phyloP scores from a whole-genome alignment of 306 rosid species.

The Cyamopsis tetragonoloba region DNA sequence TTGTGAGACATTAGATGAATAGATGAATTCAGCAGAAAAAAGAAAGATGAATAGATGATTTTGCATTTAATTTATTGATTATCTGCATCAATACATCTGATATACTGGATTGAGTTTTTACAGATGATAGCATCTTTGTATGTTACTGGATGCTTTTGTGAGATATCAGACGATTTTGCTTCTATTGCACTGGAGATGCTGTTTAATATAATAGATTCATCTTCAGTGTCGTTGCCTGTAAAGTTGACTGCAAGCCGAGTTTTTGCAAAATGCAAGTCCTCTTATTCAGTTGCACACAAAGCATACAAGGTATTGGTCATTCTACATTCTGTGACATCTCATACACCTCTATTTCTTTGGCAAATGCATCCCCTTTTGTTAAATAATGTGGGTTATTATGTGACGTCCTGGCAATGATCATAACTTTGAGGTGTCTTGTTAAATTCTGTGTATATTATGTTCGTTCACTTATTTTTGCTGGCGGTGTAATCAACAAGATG shows the following conservation, averaged over 20 bases:
- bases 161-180: conserved; percentile 78
- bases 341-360: background rate
- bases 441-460: background rate
- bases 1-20: conserved; percentile 72
- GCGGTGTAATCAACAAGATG: background rate
- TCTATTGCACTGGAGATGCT: conserved; percentile 59
- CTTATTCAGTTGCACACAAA: conserved; percentile 50
- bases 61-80: too few relatives aligned
- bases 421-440: too few relatives aligned
- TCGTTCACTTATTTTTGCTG: background rate
- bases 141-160: conserved; percentile 83
- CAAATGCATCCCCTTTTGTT: background rate
- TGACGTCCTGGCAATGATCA: background rate
- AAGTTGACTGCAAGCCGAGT: conserved; percentile 56
- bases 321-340: conserved; percentile 11
- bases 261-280: conserved; percentile 60
- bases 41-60: too few relatives aligned
- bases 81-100: conserved; percentile 14
- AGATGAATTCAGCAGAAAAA: too few relatives aligned
- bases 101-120: conserved; percentile 12
- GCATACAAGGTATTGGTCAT: conserved; percentile 60
- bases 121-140: conserved; percentile 75
- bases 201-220: conserved; percentile 47
- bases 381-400: background rate
- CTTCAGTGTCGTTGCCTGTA: conserved; percentile 36